Percentiles rank a stretch among this genome's conserved stretches.
phyloP scores from a whole-genome alignment of 2,329 filamentous ascomycete species.

The Aspergillus nomiae region DNA sequence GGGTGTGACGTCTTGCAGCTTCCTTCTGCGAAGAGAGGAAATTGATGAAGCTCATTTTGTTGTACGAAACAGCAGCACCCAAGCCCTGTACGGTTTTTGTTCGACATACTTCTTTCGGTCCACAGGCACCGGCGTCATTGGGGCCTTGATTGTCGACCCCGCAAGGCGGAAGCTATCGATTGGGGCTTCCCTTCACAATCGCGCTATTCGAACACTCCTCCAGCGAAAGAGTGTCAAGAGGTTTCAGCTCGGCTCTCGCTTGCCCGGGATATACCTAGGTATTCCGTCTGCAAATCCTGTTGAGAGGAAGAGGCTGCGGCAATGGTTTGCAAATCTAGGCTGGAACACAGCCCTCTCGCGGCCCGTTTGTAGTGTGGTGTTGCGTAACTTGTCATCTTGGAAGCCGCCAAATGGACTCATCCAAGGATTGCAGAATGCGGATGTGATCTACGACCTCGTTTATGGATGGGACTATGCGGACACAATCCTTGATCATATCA shows the following conservation, averaged over 20 bases:
- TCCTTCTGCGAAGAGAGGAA: constrained; percentile 70
- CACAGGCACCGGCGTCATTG: constrained; percentile 74
- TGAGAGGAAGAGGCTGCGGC: constrained; percentile 63
- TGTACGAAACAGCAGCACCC: constrained; percentile 89
- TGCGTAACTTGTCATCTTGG: constrained; percentile 74
- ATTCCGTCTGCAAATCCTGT: constrained; percentile 69
- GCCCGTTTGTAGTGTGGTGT: constrained; percentile 70
- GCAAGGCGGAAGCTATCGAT: constrained; percentile 84
- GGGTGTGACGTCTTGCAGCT: constrained; percentile 70
- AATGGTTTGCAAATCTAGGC: constrained; percentile 87
- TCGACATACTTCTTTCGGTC: constrained; percentile 78
- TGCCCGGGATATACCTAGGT: constrained; percentile 84
- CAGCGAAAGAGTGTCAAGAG: constrained; percentile 73
- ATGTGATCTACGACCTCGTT: constrained; percentile 79
- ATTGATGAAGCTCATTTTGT: constrained; percentile 86
- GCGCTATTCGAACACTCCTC: constrained; percentile 74
- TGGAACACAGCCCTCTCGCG: constrained; percentile 74
- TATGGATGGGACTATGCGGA: constrained; percentile 77
- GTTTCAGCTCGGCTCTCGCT: constrained; percentile 76
- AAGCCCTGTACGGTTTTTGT: constrained; percentile 87
- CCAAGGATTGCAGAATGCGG: constrained; percentile 70
- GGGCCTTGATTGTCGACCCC: constrained; percentile 87
- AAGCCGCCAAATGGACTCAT: constrained; percentile 74
- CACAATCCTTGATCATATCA: constrained; percentile 73
- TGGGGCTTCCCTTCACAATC: constrained; percentile 82